Base-by-base conservation (phyloP, 345 rosid species). In the Kandelia obovata region DNA sequence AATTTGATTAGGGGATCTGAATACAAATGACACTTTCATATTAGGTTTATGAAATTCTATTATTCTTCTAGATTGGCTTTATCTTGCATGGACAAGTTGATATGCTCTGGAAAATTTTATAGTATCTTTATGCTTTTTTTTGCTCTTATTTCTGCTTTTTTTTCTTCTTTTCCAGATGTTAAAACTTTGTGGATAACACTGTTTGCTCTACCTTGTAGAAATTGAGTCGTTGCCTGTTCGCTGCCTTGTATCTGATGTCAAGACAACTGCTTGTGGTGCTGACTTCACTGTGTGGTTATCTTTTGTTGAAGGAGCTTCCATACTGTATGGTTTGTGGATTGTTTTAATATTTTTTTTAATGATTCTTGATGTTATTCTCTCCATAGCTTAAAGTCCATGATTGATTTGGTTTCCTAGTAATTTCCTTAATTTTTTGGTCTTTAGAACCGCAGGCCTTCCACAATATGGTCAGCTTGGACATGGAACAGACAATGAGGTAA, bases 401-500 rank as follows among this genome's bases (percentile, higher is more conserved):
- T 35, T 61, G 51, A 39, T 31, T 30, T 19, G 35, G 47, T 30
- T 53, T 70, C 23, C 27, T 58, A 17, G 72, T 77, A 68, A 71
- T 59, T 61, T 69, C 61, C 56, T 51, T 27, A 68, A 37, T 70
- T 78, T 69, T 27, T 75, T 66, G 75, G 67, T 75, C 76, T 75
- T 69, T 76, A 95, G 99, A 74, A 90, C 96, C 78, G 98, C 97
- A 3, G 99, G 99, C 60, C 96, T 92, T 78, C 98, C 99, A 67
- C 99, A 92, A 74, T 92, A 89, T 81, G 99, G 99, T 68, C 99
- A 96, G 74, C 98, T 96, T 82, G 99, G 99, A 62, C 99, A 96
- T 81, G 98, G 99, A 72, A 96, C 98, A 9, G 98, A 92, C 74
- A 92, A 96, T 70, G 98, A 92, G 97, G 98, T 90, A 76, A 34